Evolutionary conservation across 2,329 filamentous ascomycete species (phyloP).

Genomic region (Fusarium sacchari): DNA sequence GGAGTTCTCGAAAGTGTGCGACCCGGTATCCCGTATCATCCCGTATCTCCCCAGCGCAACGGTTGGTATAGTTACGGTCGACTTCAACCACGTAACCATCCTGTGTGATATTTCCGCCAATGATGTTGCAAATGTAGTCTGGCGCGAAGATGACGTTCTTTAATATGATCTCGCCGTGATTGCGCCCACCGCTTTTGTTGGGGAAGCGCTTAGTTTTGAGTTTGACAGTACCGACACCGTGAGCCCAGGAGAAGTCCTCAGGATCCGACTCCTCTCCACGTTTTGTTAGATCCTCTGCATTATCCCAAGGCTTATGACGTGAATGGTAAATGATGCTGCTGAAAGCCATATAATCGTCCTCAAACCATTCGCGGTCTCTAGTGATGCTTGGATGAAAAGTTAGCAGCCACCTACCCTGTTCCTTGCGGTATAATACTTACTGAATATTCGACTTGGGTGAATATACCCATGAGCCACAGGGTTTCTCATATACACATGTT

Average conservation of each 20-base stretch:
- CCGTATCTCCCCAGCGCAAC: background rate
- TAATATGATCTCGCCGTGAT: background rate
- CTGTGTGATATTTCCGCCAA: background rate
- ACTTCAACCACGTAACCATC: background rate
- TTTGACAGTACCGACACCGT: background rate
- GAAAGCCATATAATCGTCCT: background rate
- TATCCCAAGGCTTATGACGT: fast-evolving
- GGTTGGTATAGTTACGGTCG: background rate
- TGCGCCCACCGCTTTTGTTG: too few relatives aligned
- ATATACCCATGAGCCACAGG: fast-evolving
- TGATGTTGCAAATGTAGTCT: background rate
- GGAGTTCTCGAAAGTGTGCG: background rate
- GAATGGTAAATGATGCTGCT: background rate
- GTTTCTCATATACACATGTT: fast-evolving
- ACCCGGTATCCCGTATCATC: background rate
- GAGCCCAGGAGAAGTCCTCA: background rate
- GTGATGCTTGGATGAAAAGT: background rate
- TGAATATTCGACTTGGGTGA: fast-evolving
- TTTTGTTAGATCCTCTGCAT: background rate
- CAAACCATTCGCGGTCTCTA: background rate
- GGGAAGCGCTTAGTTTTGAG: background rate
- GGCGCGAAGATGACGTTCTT: background rate
- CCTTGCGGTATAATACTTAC: fast-evolving
- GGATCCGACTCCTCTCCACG: background rate
- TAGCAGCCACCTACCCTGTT: background rate